Evolutionary conservation across 331 rosid genomes (phyloP), one percentile per base, ranked within the genome.

Genomic region (Stylosanthes scabra): DNA sequence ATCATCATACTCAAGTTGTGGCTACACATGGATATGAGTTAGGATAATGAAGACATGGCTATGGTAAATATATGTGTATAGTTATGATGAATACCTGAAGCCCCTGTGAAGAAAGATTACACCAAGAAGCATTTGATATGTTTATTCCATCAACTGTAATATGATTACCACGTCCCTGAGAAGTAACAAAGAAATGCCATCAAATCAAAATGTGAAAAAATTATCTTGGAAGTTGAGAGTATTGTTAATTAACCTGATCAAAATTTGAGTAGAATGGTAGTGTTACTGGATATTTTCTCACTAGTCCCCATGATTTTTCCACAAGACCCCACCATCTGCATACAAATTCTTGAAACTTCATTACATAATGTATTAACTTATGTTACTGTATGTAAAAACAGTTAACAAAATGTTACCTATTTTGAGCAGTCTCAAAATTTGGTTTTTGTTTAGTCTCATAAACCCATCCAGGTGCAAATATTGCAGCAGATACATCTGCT

Each of bases 401-500:
- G 61, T 40, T 55, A 58, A 57, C 72, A 66, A 68, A 54, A 68
- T 82, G 14, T 12, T 81, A 94, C 98, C 83, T 83, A 72, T 87
- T 94, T 70, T 94, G 92, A 58, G 97, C 91, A 61, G 89, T 88
- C 85, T 80, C 88, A 78, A 91, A 94, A 86, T 88, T 81, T 14
- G 97, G 96, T 25, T 75, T 80, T 83, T 94, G 97, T 46, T 90
- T 74, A 46, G 87, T 87, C 86, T 91, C 86, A 54, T 93, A 85
- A 78, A 89, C 81, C 98, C 96, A 93, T 61, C 95, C 96, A 50
- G 96, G 98, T 74, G 97, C 99, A 87, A 94, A 94, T 78, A 94
- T 68, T 80, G 99, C 96, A 42, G 96, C 91, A 40, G 99, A 94
- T 42, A 90, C 83, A 65, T 77, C 93, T 13, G 81, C 80, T 82